phyloP scores from a whole-genome alignment of 371 early-diverging fungal species.

The Basidiobolus heterosporus region DNA sequence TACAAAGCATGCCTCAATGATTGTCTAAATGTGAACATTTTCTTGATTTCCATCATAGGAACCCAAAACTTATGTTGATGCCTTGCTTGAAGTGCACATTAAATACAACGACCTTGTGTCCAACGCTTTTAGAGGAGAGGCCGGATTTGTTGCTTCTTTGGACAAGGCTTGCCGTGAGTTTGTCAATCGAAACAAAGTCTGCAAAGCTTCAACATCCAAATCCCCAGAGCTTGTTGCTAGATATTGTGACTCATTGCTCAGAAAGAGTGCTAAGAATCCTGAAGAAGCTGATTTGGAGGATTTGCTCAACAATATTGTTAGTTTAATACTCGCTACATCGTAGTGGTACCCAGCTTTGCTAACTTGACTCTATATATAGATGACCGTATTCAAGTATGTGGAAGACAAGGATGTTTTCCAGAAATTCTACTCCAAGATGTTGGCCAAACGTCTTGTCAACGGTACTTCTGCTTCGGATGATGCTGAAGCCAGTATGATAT shows the following conservation, averaged over 20 bases:
- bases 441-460: slow-evolving; percentile 77
- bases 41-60: slow-evolving; percentile 20
- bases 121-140: slow-evolving; percentile 60
- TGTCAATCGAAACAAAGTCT: slow-evolving; percentile 74
- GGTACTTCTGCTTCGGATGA: slow-evolving; percentile 66
- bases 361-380: slow-evolving; percentile 8
- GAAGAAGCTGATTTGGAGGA: slow-evolving; percentile 78
- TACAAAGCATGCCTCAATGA: neutral
- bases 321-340: slow-evolving; percentile 5
- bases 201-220: slow-evolving; percentile 46
- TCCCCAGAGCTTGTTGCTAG: slow-evolving; percentile 74
- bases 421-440: slow-evolving; percentile 73
- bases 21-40: neutral
- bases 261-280: slow-evolving; percentile 64
- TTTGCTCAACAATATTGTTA: slow-evolving; percentile 63
- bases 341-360: too few species aligned
- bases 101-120: slow-evolving; percentile 61
- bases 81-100: slow-evolving; percentile 59
- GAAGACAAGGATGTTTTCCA: slow-evolving; percentile 92
- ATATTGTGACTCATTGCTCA: slow-evolving; percentile 67
- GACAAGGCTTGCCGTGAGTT: slow-evolving; percentile 87
- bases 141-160: slow-evolving; percentile 81
- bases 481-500: slow-evolving; percentile 69
- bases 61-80: slow-evolving; percentile 70
- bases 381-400: slow-evolving; percentile 73